Percentiles rank a stretch among this genome's conserved stretches.
Conservation (phyloP, 257 asterid genomes). For the Rhazya stricta region DNA sequence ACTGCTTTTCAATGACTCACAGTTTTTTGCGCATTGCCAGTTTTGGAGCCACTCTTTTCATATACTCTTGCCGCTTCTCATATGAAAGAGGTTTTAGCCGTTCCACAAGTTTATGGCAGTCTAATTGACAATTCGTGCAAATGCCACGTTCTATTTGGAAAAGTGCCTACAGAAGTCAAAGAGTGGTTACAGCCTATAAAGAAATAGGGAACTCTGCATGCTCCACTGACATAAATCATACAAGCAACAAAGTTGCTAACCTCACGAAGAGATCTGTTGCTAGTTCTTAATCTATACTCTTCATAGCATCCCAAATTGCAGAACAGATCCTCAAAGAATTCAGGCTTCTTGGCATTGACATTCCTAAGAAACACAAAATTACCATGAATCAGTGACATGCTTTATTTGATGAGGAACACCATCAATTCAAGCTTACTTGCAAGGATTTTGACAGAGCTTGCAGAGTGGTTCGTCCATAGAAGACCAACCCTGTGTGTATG, state of each 20-base stretch:
- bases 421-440: slow-evolving; percentile 53
- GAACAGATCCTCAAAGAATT: slow-evolving; percentile 88
- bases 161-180: slow-evolving; percentile 52
- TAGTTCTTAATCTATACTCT: slow-evolving; percentile 78
- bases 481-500: slow-evolving; percentile 84
- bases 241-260: slow-evolving; percentile 48
- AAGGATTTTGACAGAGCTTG: slow-evolving; percentile 85
- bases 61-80: slow-evolving; percentile 59
- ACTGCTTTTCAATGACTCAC: slow-evolving; percentile 41
- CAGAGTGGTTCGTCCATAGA: slow-evolving; percentile 84
- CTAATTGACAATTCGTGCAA: slow-evolving; percentile 65
- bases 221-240: no score
- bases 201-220: slow-evolving; percentile 13
- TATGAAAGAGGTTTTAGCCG: slow-evolving; percentile 53
- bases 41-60: slow-evolving; percentile 66
- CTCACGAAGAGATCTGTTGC: slow-evolving; percentile 69
- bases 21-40: slow-evolving; percentile 47
- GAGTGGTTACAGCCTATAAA: slow-evolving; percentile 26
- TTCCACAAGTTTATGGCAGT: slow-evolving; percentile 83
- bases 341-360: slow-evolving; percentile 59
- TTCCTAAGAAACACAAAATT: slow-evolving; percentile 49
- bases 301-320: slow-evolving; percentile 74
- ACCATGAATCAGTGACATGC: neutral
- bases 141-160: slow-evolving; percentile 81
- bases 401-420: slow-evolving; percentile 1